Base-by-base conservation (phyloP, 352 stramenopile species). In the Pythium aquatile region DNA sequence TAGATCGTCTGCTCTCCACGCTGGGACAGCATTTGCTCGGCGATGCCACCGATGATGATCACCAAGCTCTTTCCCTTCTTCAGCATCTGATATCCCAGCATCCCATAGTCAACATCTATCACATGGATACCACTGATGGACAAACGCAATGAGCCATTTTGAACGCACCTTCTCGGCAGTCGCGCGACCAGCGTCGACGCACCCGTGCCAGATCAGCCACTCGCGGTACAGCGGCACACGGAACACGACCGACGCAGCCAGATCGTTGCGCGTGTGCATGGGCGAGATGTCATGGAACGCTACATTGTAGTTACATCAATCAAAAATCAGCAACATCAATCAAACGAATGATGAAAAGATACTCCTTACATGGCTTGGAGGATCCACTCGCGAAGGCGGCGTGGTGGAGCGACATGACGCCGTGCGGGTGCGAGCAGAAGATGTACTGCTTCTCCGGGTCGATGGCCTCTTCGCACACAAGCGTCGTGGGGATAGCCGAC, bases 11-110 rank as follows among this genome's bases (percentile, higher is more conserved):
- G 86, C 46, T 93, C 77, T 35, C 80, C 77, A 16, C 72, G 74
- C 58, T 89, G 66, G 46, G 84, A 85, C 24, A 93, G 63, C 85
- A 95, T 91, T 69, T 95, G 84, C 79, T 95, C 86, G 16, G 81
- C 67, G 69, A 93, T 92, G 33, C 85, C 84, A 4, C 86, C 85
- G 40, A 95, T 83, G 16, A 93, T 55, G 39, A 94, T 95, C 26
- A 91, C 82, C 47, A 92, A 62, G 63, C 81, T 93, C 70, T 91
- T 90, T 53, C 78, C 83, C 54, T 81, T 77, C 20, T 67, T 70
- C 33, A 93, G 76, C 40, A 67, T 47, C 55, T 69, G n/a, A 53
- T 3, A n/a, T 35, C 32, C 32, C 32, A 13, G 9, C 20, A 65
- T 17, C 20, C n/a, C n/a, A n/a, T 66, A 32, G 28, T 44, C 3